Evolutionary conservation across 1,284 basidiomycete species (phyloP).

Genomic region (Heterobasidion annosum): DNA sequence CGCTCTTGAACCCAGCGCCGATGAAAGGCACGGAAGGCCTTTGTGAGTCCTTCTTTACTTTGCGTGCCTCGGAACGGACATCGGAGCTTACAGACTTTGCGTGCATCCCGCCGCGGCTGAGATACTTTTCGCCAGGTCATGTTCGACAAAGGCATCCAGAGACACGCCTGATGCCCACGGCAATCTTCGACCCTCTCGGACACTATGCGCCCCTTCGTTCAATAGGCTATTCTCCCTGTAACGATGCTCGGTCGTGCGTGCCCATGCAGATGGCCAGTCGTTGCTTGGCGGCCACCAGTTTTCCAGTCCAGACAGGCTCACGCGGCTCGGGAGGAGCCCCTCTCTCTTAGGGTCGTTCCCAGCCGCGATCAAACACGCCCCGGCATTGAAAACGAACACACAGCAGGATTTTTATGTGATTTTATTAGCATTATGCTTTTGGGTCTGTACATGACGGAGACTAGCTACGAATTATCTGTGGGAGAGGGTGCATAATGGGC

Average conservation of each 20-base stretch:
- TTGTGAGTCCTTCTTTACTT: conserved; percentile 16
- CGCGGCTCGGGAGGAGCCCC: conserved; percentile 28
- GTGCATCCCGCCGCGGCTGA: conserved; percentile 16
- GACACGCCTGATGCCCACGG: conserved; percentile 22
- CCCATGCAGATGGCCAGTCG: conserved; percentile 26
- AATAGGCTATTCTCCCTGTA: background rate
- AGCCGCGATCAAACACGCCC: conserved; percentile 22
- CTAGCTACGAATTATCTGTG: no score
- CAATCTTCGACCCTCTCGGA: conserved; percentile 24
- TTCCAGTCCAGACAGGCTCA: conserved; percentile 23
- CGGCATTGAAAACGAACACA: conserved; percentile 1
- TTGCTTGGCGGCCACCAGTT: conserved; percentile 27
- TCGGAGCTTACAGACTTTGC: conserved; percentile 19
- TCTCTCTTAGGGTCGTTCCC: conserved; percentile 24
- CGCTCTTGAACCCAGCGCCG: conserved; percentile 27
- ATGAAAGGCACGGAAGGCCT: conserved; percentile 29
- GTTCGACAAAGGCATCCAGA: conserved; percentile 25
- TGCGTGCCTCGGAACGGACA: conserved; percentile 7
- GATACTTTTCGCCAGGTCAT: conserved; percentile 26
- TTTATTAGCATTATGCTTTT: no score
- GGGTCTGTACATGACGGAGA: no score
- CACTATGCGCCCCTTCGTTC: conserved; percentile 20
- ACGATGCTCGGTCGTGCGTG: background rate
- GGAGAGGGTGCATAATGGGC: no score
- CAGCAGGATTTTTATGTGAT: background rate